phyloP scores from a whole-genome alignment of 2,329 filamentous ascomycete genomes.

The Cercospora zeina region DNA sequence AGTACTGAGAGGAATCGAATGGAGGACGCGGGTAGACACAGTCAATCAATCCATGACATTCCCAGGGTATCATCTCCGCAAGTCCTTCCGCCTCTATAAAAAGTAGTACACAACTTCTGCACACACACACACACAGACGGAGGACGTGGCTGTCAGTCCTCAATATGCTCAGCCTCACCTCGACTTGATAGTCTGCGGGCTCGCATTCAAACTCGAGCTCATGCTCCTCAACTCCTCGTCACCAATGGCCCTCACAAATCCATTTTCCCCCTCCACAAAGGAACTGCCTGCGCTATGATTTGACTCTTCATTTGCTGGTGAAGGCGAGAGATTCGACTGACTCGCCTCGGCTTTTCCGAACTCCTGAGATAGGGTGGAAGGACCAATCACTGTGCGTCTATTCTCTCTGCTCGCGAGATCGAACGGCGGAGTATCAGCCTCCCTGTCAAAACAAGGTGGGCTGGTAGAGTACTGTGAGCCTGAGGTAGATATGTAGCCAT shows the following conservation, averaged over 20 bases:
- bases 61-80: slow-evolving; percentile 4
- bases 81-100: not conserved
- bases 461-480: slow-evolving; percentile 15
- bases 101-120: not conserved
- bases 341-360: slow-evolving; percentile 3
- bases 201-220: slow-evolving; percentile 24
- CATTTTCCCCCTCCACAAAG: slow-evolving; percentile 25
- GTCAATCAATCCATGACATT: slow-evolving; percentile 5
- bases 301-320: slow-evolving; percentile 7
- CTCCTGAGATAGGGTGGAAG: slow-evolving; percentile 16
- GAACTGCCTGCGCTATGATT: slow-evolving; percentile 10
- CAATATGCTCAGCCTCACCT: not conserved
- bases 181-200: slow-evolving; percentile 9
- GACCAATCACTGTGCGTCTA: slow-evolving; percentile 28
- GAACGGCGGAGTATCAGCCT: not conserved
- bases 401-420: slow-evolving; percentile 18
- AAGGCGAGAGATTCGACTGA: not conserved
- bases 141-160: not conserved
- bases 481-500: slow-evolving; percentile 9
- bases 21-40: not conserved
- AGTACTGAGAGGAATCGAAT: not conserved
- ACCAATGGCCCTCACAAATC: slow-evolving; percentile 24
- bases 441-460: slow-evolving; percentile 1
- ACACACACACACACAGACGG: not conserved
- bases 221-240: slow-evolving; percentile 28